Percentiles rank a stretch among this genome's conserved stretches.
Evolutionary conservation across 441 rosid genomes (phyloP).

Genomic region (Brassica balearica): DNA sequence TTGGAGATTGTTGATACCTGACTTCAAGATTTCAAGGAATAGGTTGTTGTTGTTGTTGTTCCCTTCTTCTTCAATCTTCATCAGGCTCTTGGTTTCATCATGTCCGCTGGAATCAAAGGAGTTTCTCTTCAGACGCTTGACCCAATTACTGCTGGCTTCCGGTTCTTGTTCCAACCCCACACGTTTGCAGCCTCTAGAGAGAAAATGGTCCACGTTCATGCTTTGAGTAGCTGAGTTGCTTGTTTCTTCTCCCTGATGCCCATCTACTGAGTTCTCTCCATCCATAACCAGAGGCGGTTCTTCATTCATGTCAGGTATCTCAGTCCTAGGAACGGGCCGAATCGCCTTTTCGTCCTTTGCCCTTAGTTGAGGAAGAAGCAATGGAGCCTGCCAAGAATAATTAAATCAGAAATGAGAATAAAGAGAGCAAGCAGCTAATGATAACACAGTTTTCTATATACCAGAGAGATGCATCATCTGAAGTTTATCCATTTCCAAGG

Average conservation of each 20-base stretch:
- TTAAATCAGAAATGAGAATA: conserved; percentile 34
- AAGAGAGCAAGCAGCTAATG: conserved; percentile 1
- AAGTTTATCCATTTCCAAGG: conserved; percentile 2
- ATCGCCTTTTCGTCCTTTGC: conserved; percentile 36
- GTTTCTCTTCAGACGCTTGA: conserved; percentile 80
- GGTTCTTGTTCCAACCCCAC: conserved; percentile 48
- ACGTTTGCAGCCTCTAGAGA: conserved; percentile 53
- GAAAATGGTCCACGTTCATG: conserved; percentile 64
- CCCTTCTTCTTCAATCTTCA: conserved; percentile 53
- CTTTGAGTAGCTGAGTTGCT: conserved; percentile 85
- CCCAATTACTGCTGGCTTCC: conserved; percentile 76
- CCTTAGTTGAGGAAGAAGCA: conserved; percentile 56
- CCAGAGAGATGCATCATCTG: conserved; percentile 57
- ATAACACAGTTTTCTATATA: conserved; percentile 36
- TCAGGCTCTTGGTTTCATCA: conserved; percentile 55
- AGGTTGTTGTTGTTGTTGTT: conserved; percentile 20
- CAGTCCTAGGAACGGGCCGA: conserved; percentile 38
- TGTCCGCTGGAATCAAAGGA: conserved; percentile 44
- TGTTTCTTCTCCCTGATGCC: conserved; percentile 53
- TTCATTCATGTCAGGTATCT: conserved; percentile 62
- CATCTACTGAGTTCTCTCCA: conserved; percentile 46
- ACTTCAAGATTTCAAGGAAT: conserved; percentile 48
- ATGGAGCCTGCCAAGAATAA: conserved; percentile 59
- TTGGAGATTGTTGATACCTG: conserved; percentile 45
- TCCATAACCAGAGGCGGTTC: conserved; percentile 52